Evolutionary conservation across 78 protist genomes (phyloP).

Genomic region (Salpingoeca rosetta): DNA sequence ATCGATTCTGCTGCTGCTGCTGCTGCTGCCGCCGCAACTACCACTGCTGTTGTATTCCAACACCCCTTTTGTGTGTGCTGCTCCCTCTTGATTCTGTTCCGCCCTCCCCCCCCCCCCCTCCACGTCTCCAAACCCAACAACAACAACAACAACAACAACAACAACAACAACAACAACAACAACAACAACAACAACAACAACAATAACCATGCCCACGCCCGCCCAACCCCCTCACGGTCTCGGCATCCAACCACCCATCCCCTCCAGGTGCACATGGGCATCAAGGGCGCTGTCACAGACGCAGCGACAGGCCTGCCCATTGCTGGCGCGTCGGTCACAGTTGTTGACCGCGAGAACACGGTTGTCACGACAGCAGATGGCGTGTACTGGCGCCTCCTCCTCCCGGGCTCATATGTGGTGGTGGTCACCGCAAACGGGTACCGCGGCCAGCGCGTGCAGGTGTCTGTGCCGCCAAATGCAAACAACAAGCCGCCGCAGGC

Average conservation of each 20-base stretch:
- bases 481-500: neutral
- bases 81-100: no score
- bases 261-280: constrained; percentile 19
- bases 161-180: neutral
- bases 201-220: constrained; percentile 5
- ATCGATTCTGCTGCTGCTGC: no score
- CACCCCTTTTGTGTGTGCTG: no score
- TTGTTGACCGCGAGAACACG: neutral
- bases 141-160: neutral
- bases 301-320: neutral
- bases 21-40: no score
- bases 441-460: neutral
- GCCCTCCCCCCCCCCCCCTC: neutral
- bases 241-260: neutral
- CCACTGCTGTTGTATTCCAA: no score
- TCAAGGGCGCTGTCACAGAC: neutral
- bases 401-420: constrained; percentile 9
- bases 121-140: no score
- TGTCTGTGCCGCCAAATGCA: no score
- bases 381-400: constrained; percentile 14
- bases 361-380: neutral
- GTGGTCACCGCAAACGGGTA: neutral
- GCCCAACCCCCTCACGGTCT: no score
- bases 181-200: no score
- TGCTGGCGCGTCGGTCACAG: neutral